Evolutionary conservation across 1,139 yeast genomes (phyloP), one percentile per base, ranked within the genome.

Genomic region (Yamadazyma kanchanaburiensis): DNA sequence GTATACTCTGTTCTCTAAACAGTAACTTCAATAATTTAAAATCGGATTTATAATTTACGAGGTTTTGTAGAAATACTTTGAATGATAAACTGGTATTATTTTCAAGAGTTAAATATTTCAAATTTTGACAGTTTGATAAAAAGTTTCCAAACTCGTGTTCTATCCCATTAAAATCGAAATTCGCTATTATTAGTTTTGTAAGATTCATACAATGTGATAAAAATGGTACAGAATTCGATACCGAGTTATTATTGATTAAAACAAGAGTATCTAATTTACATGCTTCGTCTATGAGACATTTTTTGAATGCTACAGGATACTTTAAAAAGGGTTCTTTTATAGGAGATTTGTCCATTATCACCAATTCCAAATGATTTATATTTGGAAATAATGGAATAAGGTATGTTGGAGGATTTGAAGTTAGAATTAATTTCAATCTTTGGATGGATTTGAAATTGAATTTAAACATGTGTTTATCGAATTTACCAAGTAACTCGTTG

Each of bases 71-170:
- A 23, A 65, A 54, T n/a, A 48, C 48, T 8, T 51, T 40, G 16
- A 65, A 35, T 7, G 56, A 37, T 19, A 66, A 46, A 21, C 49
- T 51, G 4, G 39, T 37, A 39, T 65, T 65, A 33, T 65, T 60
- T 36, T 67, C 74, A 22, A 66, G 40, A 18, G 49, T 49, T 4
- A 66, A 19, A 8, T 37, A 47, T 19, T 33, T 45, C 12, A 66
- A 40, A 4, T 43, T 30, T 0, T 45, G 38, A 4, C 51, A 33
- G 2, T 32, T 38, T 3, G 48, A 28, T n/a, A 64, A 35, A 27
- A 64, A 60, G 3, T 46, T 43, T 4, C 68, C 68, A 19, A 64
- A 51, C 6, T 31, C 33, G 8, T 57, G 63, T 12, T 57, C 48
- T 17, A 39, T 37, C 31, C 54, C 51, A 3, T 39, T 37, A 33